Evolutionary conservation across 345 rosid genomes (phyloP), one percentile per base, ranked within the genome.

Genomic region (Anastatica hierochuntica): DNA sequence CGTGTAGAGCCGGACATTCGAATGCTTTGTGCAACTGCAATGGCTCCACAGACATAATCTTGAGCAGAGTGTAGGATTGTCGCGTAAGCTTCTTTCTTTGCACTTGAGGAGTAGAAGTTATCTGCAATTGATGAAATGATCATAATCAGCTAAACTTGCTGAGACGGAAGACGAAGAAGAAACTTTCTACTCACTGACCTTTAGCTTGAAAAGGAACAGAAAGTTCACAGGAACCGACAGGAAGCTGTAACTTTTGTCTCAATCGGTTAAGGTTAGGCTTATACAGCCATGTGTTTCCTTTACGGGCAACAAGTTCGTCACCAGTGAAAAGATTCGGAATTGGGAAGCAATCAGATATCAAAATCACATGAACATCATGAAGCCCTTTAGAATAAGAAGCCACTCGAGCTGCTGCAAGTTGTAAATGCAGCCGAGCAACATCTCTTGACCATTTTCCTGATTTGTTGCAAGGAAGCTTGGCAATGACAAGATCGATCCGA

Each of bases 151-250:
- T 21, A 21, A 21, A 21, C 24, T 21, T 2, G 24, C 24, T 21
- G 24, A 21, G 24, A 21, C 24, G 5, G 5, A 21, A 21, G 24
- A 21, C 24, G 24, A 21, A 21, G 24, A 21, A 5, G n/a, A n/a
- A 21, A 21, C 3, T 21, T 21, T 2, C 2, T 21, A 21, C 5
- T 21, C 5, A 47, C 79, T 58, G 38, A 84, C 97, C 90, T 78
- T 84, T 82, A 43, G 88, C 86, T 53, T 77, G 71, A 43, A 82
- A 81, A 58, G 97, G 95, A 52, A 79, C 95, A 1, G 97, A 64
- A 40, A 84, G 95, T 71, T 79, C 97, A 67, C 97, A 88, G 33
- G 97, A 88, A 13, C 97, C 97, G 6, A 76, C 74, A n/a, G 97
- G 97, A 23, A 49, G 68, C 49, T 55, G 54, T n/a, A 58, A 21